Base-by-base conservation (phyloP, 768 basidiomycete genomes). In the Leucocoprinus sp. region DNA sequence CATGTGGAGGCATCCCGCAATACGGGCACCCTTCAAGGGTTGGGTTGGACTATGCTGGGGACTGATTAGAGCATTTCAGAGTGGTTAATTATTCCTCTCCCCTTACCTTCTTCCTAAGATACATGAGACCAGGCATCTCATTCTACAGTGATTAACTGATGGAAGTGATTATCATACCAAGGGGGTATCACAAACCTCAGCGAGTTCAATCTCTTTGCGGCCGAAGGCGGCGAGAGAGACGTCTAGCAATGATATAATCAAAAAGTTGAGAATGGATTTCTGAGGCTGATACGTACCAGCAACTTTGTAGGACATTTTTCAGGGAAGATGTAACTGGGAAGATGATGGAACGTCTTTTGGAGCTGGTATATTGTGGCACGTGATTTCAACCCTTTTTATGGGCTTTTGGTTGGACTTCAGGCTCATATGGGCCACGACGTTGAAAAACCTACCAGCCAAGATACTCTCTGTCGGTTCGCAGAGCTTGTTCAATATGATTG, bases 191-290 rank as follows among this genome's bases (percentile, higher is more conserved):
- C 41, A 63, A 65, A 95, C 93, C 84, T 99, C 95, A 52, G 95
- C 95, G 67, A 99, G 88, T 72, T 95, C 84, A 59, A 99, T 90
- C 74, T 99, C 95, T 75, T 99, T 99, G 75, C 95, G 92, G 68
- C 95, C 92, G 70, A 97, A 99, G 50, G 95, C 95, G 62, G 96
- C 96, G 62, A 99, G 89, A 59, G 93, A 98, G 59, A 95, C 72
- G 63, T 92, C 92, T 90, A 36, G 8, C 31, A 42, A 44, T 26
- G 33, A 31, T 12, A 24, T 26, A 48, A 21, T 58, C 52, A 50
- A n/a, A 51, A 48, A 43, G 45, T 24, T 18, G 27, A 21, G 33
- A 19, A 22, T 11, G 31, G 23, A 11, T 14, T 24, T 3, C 39
- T 21, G 31, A 44, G 23, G 43, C 28, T 31, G 19, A 1, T 23